Conservation (phyloP, 2,329 filamentous ascomycete genomes). For the Penicillium concentricum region DNA sequence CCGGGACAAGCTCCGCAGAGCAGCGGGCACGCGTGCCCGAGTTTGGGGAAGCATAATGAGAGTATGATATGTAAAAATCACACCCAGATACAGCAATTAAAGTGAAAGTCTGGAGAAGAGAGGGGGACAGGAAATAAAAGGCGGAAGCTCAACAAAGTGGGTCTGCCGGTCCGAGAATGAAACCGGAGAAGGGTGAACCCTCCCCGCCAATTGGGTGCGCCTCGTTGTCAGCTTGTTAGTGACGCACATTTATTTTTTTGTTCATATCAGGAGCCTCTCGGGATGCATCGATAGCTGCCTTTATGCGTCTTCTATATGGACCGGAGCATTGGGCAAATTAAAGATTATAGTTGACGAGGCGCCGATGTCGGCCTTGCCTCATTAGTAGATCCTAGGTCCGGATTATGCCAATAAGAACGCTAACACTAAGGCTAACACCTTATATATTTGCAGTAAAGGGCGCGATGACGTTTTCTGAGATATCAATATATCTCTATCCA, state of each 20-base stretch:
- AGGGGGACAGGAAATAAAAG: slow-evolving; percentile 20
- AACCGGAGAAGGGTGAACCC: neutral
- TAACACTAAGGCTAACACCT: too few relatives aligned
- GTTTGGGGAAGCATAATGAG: slow-evolving; percentile 25
- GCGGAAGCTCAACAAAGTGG: slow-evolving; percentile 10
- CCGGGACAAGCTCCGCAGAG: slow-evolving; percentile 26
- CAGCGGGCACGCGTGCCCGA: slow-evolving; percentile 27
- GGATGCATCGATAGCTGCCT: neutral
- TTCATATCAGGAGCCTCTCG: neutral
- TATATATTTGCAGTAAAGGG: too few relatives aligned
- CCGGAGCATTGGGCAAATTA: neutral
- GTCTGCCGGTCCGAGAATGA: neutral
- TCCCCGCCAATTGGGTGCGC: slow-evolving; percentile 17
- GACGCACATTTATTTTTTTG: neutral
- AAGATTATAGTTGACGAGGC: neutral
- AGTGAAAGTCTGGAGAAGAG: slow-evolving; percentile 13
- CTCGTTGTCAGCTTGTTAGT: slow-evolving; percentile 3
- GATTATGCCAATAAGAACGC: too few relatives aligned
- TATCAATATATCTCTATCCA: too few relatives aligned
- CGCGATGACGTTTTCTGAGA: too few relatives aligned
- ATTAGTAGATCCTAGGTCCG: too few relatives aligned
- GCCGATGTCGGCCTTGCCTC: neutral
- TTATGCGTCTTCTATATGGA: neutral
- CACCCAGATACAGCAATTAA: slow-evolving; percentile 6
- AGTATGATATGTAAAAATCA: slow-evolving; percentile 11